phyloP scores from a whole-genome alignment of 352 stramenopile genomes.

The Aphanomyces cochlioides region DNA sequence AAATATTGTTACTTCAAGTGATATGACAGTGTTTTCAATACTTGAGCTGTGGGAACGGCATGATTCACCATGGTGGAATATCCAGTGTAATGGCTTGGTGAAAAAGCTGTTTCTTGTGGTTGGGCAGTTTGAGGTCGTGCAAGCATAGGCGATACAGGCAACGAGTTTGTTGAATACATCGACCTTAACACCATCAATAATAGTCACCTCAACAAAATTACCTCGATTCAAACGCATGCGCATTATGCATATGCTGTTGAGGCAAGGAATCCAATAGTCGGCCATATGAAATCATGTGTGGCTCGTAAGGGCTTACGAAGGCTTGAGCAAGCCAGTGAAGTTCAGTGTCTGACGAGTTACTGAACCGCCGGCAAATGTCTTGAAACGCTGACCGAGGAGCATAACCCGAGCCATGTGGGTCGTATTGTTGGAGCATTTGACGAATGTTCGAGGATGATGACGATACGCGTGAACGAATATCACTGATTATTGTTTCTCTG shows the following conservation, averaged over 20 bases:
- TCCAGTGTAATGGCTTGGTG: constrained; percentile 13
- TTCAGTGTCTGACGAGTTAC: background rate
- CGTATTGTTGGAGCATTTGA: constrained; percentile 46
- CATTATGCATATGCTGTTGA: background rate
- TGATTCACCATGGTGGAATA: constrained; percentile 26
- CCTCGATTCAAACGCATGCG: background rate
- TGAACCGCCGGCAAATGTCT: constrained; percentile 30
- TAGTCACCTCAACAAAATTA: too few relatives aligned
- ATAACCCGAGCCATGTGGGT: constrained; percentile 42
- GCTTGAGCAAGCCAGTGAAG: constrained; percentile 31
- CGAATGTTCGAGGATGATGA: constrained; percentile 36
- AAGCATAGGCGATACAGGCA: constrained; percentile 19
- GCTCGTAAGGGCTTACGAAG: constrained; percentile 48
- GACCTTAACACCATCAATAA: background rate
- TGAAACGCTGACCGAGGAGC: constrained; percentile 42
- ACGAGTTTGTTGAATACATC: background rate
- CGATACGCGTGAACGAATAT: constrained; percentile 36
- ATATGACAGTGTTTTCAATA: background rate
- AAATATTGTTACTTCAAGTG: background rate
- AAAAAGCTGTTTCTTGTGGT: background rate
- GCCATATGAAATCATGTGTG: constrained; percentile 48
- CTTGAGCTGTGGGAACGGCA: constrained; percentile 17
- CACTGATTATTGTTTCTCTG: constrained; percentile 48
- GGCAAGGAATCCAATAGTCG: constrained; percentile 52
- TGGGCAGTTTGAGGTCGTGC: background rate